A percentile compares a stretch with the other conserved stretches of the same genome.
Conservation (phyloP, 1,284 basidiomycete species). For the Exobasidium rhododendri region DNA sequence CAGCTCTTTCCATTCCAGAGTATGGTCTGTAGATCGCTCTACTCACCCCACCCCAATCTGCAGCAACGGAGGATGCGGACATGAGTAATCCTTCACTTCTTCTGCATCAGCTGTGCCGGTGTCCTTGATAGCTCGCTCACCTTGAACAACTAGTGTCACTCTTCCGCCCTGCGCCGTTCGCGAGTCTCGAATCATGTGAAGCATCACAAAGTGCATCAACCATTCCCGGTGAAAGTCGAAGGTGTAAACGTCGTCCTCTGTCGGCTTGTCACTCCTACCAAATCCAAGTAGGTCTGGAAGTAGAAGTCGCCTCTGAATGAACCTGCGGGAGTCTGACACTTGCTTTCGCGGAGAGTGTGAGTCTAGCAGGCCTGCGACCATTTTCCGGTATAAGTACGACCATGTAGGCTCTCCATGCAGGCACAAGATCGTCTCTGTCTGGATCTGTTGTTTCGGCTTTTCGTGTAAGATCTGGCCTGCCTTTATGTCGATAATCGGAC, state of each 20-base stretch:
- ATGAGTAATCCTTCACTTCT: not conserved
- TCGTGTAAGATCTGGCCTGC: not conserved
- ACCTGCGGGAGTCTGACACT: not conserved
- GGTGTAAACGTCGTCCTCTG: slow-evolving; percentile 12
- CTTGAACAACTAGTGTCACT: slow-evolving; percentile 13
- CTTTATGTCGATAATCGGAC: slow-evolving; percentile 1
- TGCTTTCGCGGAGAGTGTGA: not conserved
- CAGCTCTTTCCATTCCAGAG: too few species aligned
- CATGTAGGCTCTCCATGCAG: slow-evolving; percentile 16
- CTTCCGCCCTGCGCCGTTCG: not conserved
- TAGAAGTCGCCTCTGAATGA: slow-evolving; percentile 5
- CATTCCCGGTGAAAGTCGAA: slow-evolving; percentile 13
- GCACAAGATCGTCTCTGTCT: slow-evolving; percentile 10
- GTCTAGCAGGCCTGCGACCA: slow-evolving; percentile 13
- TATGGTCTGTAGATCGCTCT: too few species aligned
- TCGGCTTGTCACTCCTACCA: slow-evolving; percentile 13
- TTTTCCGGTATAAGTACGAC: slow-evolving; percentile 16
- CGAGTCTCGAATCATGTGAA: slow-evolving; percentile 3
- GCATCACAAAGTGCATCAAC: slow-evolving; percentile 8
- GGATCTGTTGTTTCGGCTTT: not conserved
- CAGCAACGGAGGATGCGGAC: not conserved
- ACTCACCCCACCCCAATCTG: slow-evolving; percentile 4
- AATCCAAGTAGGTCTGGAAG: slow-evolving; percentile 15
- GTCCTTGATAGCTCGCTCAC: too few species aligned
- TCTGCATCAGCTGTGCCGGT: too few species aligned